Conservation (phyloP, 2,329 filamentous ascomycete species). For the Neoscytalidium dimidiatum region DNA sequence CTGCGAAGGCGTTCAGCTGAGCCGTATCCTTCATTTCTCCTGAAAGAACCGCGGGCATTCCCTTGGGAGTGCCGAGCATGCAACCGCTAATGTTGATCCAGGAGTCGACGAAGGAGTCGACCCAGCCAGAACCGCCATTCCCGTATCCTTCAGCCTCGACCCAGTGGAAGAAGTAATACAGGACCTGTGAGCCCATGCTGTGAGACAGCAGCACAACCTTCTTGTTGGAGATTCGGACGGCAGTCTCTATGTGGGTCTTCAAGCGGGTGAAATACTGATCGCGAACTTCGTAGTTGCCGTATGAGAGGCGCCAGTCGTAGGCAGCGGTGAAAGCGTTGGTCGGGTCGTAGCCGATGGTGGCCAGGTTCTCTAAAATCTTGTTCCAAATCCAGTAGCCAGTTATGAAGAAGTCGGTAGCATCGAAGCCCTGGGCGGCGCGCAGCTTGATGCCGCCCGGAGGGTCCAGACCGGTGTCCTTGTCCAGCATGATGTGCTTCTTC, state of each 20-base stretch:
- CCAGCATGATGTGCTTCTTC: conserved; percentile 97
- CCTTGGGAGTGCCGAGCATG: conserved; percentile 94
- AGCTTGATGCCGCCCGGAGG: conserved; percentile 81
- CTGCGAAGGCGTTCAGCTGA: conserved; percentile 92
- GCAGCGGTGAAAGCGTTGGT: conserved; percentile 68
- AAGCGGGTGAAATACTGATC: conserved; percentile 94
- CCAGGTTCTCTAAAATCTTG: conserved; percentile 96
- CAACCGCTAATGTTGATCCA: conserved; percentile 99
- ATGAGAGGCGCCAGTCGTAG: conserved; percentile 93
- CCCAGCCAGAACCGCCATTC: conserved; percentile 81
- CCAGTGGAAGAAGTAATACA: conserved; percentile 82
- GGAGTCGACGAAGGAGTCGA: conserved; percentile 83
- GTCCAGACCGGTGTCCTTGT: conserved; percentile 87
- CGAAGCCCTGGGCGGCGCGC: conserved; percentile 91
- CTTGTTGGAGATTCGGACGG: conserved; percentile 68
- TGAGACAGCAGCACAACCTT: conserved; percentile 89
- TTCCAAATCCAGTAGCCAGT: conserved; percentile 98
- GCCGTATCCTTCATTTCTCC: conserved; percentile 99
- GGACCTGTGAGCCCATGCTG: conserved; percentile 95
- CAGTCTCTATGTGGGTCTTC: conserved; percentile 87
- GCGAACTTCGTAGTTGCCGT: conserved; percentile 81
- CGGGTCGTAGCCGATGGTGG: conserved; percentile 95
- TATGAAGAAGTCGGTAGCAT: conserved; percentile 94
- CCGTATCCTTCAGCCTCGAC: conserved; percentile 79
- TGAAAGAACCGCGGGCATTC: conserved; percentile 83